A percentile compares a stretch with the other conserved stretches of the same genome.
Conservation (phyloP, 768 basidiomycete genomes). For the Mycena vitilis region DNA sequence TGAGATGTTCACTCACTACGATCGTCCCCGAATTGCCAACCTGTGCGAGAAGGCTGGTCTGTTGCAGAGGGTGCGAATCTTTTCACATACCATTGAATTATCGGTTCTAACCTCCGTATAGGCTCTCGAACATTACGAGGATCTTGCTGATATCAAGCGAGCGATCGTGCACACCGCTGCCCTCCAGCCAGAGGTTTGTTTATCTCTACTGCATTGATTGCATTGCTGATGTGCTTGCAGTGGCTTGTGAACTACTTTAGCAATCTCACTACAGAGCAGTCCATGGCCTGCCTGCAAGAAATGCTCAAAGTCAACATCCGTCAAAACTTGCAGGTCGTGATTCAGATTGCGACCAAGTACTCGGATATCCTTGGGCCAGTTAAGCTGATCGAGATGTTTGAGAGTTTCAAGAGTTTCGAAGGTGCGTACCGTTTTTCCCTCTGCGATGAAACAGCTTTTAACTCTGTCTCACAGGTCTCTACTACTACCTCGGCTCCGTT, state of each 20-base stretch:
- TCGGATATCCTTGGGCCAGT: constrained; percentile 97
- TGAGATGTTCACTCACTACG: constrained; percentile 98
- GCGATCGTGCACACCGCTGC: constrained; percentile 92
- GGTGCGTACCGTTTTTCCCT: constrained; percentile 54
- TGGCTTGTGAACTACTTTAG: constrained; percentile 99
- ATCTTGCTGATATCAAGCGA: constrained; percentile 98
- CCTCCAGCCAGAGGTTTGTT: constrained; percentile 83
- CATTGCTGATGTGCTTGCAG: constrained; percentile 48
- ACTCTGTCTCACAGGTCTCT: constrained; percentile 69
- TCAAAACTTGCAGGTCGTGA: constrained; percentile 95
- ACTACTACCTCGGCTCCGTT: constrained; percentile 98
- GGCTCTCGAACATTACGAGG: constrained; percentile 99
- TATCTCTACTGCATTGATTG: not conserved
- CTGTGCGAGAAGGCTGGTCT: constrained; percentile 98
- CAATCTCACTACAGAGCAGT: constrained; percentile 95
- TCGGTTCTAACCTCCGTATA: constrained; percentile 47
- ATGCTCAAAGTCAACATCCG: constrained; percentile 98
- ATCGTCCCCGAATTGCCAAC: constrained; percentile 96
- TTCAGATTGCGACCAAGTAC: constrained; percentile 98
- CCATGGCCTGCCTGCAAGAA: constrained; percentile 95
- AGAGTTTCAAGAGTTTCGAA: constrained; percentile 97
- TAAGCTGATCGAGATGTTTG: constrained; percentile 98
- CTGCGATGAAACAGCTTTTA: too few species aligned
- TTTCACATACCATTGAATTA: not conserved
- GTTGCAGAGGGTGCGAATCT: constrained; percentile 80